phyloP scores from a whole-genome alignment of 169 alveolate species.

The Perkinsus olseni region DNA sequence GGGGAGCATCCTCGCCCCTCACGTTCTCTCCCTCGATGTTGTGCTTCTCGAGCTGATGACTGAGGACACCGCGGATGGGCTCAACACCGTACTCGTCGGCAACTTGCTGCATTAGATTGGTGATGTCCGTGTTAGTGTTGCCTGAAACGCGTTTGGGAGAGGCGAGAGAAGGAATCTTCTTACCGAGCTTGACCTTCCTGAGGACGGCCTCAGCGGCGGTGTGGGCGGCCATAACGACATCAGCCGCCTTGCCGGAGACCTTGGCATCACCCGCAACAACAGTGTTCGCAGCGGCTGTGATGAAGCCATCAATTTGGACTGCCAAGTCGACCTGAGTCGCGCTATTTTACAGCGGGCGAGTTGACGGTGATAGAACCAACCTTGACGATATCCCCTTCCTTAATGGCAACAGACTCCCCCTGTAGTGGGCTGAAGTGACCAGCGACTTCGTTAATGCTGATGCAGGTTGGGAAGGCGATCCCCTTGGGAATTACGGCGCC shows the following conservation, averaged over 20 bases:
- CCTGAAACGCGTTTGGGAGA: constrained; percentile 46
- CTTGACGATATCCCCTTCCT: constrained; percentile 83
- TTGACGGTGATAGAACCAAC: constrained; percentile 23
- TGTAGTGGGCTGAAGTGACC: constrained; percentile 84
- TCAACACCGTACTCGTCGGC: constrained; percentile 73
- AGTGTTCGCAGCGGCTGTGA: constrained; percentile 71
- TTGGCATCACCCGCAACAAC: constrained; percentile 42
- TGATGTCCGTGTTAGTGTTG: constrained; percentile 76
- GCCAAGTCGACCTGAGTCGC: constrained; percentile 52
- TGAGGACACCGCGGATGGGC: constrained; percentile 73
- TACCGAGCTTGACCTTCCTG: constrained; percentile 58
- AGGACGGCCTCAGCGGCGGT: constrained; percentile 83
- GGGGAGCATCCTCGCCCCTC: background rate
- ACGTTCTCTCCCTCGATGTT: constrained; percentile 82
- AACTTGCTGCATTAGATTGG: constrained; percentile 72
- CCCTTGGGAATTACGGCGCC: constrained; percentile 48
- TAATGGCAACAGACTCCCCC: constrained; percentile 49
- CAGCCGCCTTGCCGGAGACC: constrained; percentile 41
- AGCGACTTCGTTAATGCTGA: constrained; percentile 86
- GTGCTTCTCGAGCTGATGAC: constrained; percentile 86
- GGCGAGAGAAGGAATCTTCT: background rate
- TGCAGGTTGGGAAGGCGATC: constrained; percentile 92
- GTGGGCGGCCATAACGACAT: constrained; percentile 75
- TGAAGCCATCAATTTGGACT: constrained; percentile 81
- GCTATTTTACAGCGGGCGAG: background rate